Percentiles rank a stretch among this genome's conserved stretches.
Evolutionary conservation across 257 asterid genomes (phyloP).

Genomic region (Craterostigma plantagineum): DNA sequence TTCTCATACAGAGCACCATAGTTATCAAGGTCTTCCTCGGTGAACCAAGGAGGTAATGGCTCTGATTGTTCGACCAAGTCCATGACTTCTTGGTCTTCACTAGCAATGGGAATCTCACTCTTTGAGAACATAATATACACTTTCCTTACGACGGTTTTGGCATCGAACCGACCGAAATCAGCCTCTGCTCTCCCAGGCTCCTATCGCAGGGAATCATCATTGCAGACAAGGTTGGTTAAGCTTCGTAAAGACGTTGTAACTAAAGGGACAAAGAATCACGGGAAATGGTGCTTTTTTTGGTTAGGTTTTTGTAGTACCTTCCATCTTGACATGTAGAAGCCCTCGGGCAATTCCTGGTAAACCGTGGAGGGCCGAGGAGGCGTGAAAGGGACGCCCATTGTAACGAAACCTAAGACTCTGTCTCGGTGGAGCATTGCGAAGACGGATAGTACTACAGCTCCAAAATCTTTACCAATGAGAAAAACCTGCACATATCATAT

Average conservation of each 20-base stretch:
- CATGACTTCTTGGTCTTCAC: constrained; percentile 58
- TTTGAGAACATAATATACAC: constrained; percentile 55
- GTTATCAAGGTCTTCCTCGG: constrained; percentile 45
- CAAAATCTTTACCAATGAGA: constrained; percentile 69
- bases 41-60: constrained; percentile 59
- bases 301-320: constrained; percentile 20
- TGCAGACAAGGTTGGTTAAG: too few relatives aligned
- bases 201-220: constrained; percentile 12
- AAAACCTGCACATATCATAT: constrained; percentile 38
- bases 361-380: constrained; percentile 17
- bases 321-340: constrained; percentile 62
- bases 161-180: constrained; percentile 59
- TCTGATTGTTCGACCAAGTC: constrained; percentile 46
- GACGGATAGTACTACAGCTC: constrained; percentile 21
- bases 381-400: constrained; percentile 45
- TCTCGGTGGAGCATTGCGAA: constrained; percentile 40
- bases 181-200: constrained; percentile 78
- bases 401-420: constrained; percentile 36
- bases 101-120: constrained; percentile 46
- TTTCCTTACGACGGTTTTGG: constrained; percentile 52
- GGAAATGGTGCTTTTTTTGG: not conserved
- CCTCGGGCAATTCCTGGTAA: constrained; percentile 32
- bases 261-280: not conserved
- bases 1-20: constrained; percentile 54
- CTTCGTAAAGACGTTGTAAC: too few relatives aligned